Base-by-base conservation (phyloP, 371 early-diverging fungal species). In the Mortierella polycephala region DNA sequence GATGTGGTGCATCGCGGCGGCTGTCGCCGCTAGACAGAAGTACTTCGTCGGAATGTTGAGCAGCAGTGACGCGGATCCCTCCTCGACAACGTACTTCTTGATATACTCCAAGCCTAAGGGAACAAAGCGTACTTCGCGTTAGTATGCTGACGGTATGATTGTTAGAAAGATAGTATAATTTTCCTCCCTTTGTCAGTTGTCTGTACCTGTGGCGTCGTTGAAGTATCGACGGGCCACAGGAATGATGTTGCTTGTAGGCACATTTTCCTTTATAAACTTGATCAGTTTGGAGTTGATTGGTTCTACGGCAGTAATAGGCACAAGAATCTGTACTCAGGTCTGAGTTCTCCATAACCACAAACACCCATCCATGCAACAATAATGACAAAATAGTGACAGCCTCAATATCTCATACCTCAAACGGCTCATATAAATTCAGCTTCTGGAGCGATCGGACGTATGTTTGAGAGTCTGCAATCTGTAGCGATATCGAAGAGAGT, bases 391-490 rank as follows among this genome's bases (percentile, higher is more conserved):
- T 30, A 30, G 4, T 30, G 30, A 30, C 30, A 12, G 20, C 12
- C 12, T 8, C 51, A 14, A 1, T 7, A 23, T 10, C 13, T 9
- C 51, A 51, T 68, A 91, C 91, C 80, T 91, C 89, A 14, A 71
- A 65, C 5, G 94, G 93, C 40, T 88, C 79, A 52, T 88, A 82
- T 7, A 91, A 44, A 66, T 83, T 81, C 10, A 92, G 83, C 53
- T 87, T 86, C 54, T 92, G 90, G 21, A 92, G 60, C 0, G 92
- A 90, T 60, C 85, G 84, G 40, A 82, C 67, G 68, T 90, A 92
- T 0, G 88, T 87, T 57, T 83, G 89, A 6, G 88, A 83, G 64
- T 93, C 94, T n/a, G 88, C 85, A 60, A 90, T 82, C 92, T 92
- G 71, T 4, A 51, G 10, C 14, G 51, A 10, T 21, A 13, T n/a